Base-by-base conservation (phyloP, 768 basidiomycete species). In the Clathrus columnatus region DNA sequence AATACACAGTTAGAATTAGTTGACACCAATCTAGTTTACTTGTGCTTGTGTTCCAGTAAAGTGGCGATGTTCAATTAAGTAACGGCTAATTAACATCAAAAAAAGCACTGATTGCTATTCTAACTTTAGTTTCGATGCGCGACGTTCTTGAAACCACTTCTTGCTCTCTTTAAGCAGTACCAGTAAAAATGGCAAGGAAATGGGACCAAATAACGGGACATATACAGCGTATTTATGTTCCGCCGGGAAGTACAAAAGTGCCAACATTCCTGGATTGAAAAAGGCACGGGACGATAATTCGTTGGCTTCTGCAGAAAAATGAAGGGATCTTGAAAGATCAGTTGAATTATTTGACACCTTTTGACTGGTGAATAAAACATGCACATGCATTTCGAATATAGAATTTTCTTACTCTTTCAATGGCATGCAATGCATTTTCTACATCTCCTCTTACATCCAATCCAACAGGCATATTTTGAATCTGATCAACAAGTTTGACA, bases 191-290 rank as follows among this genome's bases (percentile, higher is more conserved):
- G 94, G 93, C 26, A 94, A 85, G 2, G 88, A 75, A 6, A 92
- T 79, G 48, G 91, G 93, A 1, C 91, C 95, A 67, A 99, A 97
- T 29, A 99, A 70, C 0, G 96, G 95, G 0, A 91, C 85, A 67
- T 98, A 98, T 7, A 99, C 91, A 1, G 94, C 94, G 67, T 92
- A 94, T 66, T 89, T 97, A 73, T 98, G 96, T 65, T 98, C 96
- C 18, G 91, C 85, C 20, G 96, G 96, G 70, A 98, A 98, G 69
- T 99, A 99, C 20, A 99, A 75, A 65, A 97, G 70, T 14, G 91
- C 93, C 61, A 98, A 72, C 93, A 98, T 96, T 18, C 87, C 89
- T 0, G 95, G 96, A 68, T 92, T 90, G 72, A 96, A 98, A 75
- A 96, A 98, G 3, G 96, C 95, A 42, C 84, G 78, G 1, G 87